These are phyloP conservation scores for Ceriops decandra DNA, from an alignment of 345 rosid genomes.

Conservation along the genomic window DNA sequence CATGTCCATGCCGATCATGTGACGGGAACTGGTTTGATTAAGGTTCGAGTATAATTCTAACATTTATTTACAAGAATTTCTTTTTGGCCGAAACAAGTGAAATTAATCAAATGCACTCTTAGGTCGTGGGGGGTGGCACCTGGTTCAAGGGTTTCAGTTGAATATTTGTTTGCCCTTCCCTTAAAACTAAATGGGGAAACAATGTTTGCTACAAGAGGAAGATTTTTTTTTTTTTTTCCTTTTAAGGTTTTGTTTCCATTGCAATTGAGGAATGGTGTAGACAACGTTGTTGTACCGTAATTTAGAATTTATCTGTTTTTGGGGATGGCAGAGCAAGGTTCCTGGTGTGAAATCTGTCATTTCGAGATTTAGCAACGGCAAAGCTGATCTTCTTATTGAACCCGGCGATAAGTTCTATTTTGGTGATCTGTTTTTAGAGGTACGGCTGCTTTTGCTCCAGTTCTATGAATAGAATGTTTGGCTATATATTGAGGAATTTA, in stretches of 20 bases:
- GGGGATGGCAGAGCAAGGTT: slow-evolving; percentile 42
- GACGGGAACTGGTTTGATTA: slow-evolving; percentile 81
- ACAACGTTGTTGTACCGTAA: no score
- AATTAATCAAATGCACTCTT: no score
- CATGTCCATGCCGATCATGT: slow-evolving; percentile 99
- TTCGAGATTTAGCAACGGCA: slow-evolving; percentile 72
- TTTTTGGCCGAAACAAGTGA: no score
- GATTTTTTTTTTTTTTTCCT: not conserved
- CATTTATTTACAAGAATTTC: no score
- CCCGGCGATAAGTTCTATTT: slow-evolving; percentile 63
- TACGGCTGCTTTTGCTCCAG: slow-evolving; percentile 5
- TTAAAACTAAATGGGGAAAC: no score
- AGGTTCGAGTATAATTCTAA: slow-evolving; percentile 39
- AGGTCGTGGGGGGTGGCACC: no score
- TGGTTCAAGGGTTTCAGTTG: no score
- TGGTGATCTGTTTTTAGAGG: slow-evolving; percentile 76
- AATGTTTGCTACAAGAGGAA: not conserved
- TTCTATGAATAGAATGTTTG: not conserved
- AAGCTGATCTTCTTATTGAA: slow-evolving; percentile 72
- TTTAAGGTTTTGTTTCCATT: not conserved
- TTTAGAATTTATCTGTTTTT: slow-evolving; percentile 3
- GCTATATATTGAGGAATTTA: no score
- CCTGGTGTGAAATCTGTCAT: slow-evolving; percentile 69
- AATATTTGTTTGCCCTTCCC: no score
- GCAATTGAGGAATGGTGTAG: no score